Base-by-base conservation (phyloP, 2,329 filamentous ascomycete genomes). In the Nothopassalora personata region DNA sequence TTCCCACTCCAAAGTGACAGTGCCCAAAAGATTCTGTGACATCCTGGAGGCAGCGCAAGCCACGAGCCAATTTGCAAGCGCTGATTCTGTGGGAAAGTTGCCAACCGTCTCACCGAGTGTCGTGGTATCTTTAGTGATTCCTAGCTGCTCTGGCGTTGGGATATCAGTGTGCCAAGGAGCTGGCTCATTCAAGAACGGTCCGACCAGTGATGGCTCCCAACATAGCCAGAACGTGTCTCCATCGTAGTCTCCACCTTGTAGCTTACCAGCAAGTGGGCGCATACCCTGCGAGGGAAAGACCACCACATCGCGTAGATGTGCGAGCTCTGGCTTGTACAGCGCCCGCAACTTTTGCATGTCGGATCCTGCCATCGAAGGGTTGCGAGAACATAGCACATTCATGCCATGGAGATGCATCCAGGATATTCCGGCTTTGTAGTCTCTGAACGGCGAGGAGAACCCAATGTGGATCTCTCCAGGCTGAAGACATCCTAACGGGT, bases 181-280 rank as follows among this genome's bases (percentile, higher is more conserved):
- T 56, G 79, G 75, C 0, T 84, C 83, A 59, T 89, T 91, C 4
- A 68, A 64, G 64, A 93, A 93, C n/a, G 84, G 84, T 5, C 76
- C 66, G 0, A 90, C 87, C 3, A 94, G 80, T 0, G 75, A 72
- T 0, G 78, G 75, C 30, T 92, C 88, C 87, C 87, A 93, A 67
- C 87, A 90, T 0, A 90, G 74, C 88, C 88, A 92, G 4, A 88
- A 80, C 11, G 77, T 81, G 62, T 94, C 90, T 0, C 90, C 90
- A 64, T 93, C 89, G 62, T 91, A 93, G 67, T 93, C 90, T 0
- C 90, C 90, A 0, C 90, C 90, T 1, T 88, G 90, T 0, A 93
- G 76, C 66, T 86, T 86, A 8, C 84, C 82, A 0, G 89, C 90
- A 0, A 91, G 78, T 0, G 89, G 83, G 0, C 74, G 75, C 28